Evolutionary conservation across 2,329 filamentous ascomycete genomes (phyloP).

Genomic region (Akanthomyces muscarius): DNA sequence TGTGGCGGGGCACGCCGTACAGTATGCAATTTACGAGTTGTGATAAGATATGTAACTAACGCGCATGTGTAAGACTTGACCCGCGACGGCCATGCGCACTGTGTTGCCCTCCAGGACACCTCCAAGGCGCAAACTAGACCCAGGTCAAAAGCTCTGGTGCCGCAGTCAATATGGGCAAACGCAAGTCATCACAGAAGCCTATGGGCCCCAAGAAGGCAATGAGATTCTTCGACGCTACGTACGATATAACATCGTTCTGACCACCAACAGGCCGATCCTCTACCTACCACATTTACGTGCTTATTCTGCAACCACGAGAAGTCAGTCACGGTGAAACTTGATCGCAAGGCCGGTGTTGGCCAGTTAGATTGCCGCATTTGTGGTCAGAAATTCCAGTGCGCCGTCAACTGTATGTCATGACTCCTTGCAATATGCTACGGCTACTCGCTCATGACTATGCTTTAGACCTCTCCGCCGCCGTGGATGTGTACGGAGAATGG

Average conservation of each 20-base stretch:
- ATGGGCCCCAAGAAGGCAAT: constrained; percentile 69
- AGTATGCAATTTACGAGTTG: constrained; percentile 2
- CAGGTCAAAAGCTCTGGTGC: neutral
- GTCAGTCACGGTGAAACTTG: constrained; percentile 82
- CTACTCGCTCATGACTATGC: constrained; percentile 20
- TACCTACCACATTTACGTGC: constrained; percentile 85
- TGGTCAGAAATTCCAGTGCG: constrained; percentile 87
- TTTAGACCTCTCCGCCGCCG: constrained; percentile 78
- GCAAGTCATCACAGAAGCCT: constrained; percentile 82
- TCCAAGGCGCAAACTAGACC: neutral
- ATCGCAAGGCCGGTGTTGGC: constrained; percentile 87
- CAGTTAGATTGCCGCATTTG: constrained; percentile 87
- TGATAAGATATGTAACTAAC: constrained; percentile 16
- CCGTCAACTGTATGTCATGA: constrained; percentile 74
- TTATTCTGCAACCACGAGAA: constrained; percentile 99
- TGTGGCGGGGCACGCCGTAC: neutral
- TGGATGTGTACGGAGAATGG: constrained; percentile 98
- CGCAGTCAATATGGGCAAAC: constrained; percentile 67
- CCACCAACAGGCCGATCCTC: constrained; percentile 58
- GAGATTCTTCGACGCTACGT: neutral
- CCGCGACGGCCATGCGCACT: neutral
- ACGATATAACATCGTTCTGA: constrained; percentile 18
- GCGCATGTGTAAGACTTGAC: neutral
- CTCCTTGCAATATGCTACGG: constrained; percentile 11
- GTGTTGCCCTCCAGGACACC: neutral